Conservation (phyloP, 2,329 filamentous ascomycete genomes). For the Exutisphaerella laricina region DNA sequence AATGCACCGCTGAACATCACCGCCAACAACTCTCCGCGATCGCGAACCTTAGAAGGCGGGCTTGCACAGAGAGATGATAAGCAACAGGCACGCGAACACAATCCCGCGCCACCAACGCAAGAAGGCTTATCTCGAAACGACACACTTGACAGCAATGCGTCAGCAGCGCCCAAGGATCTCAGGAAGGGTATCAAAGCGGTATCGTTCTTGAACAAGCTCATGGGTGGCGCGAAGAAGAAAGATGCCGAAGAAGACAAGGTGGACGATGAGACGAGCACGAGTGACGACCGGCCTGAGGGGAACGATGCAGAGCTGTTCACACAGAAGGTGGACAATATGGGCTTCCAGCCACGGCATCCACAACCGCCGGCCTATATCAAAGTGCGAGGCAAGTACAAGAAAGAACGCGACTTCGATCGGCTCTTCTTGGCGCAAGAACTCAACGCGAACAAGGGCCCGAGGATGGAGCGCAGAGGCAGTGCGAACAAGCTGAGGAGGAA, state of each 20-base stretch:
- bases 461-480: slow-evolving; percentile 18
- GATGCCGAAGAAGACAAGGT: slow-evolving; percentile 38
- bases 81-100: slow-evolving; percentile 11
- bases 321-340: slow-evolving; percentile 62
- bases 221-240: slow-evolving; percentile 69
- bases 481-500: slow-evolving; percentile 31
- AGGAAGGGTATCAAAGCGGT: slow-evolving; percentile 73
- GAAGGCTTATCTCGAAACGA: slow-evolving; percentile 19
- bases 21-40: slow-evolving; percentile 44
- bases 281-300: slow-evolving; percentile 67
- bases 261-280: slow-evolving; percentile 53
- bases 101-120: slow-evolving; percentile 15
- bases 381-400: slow-evolving; percentile 75
- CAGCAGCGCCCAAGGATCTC: slow-evolving; percentile 43
- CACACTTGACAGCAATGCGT: slow-evolving; percentile 14
- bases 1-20: slow-evolving; percentile 52
- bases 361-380: slow-evolving; percentile 89
- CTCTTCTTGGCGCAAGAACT: slow-evolving; percentile 91
- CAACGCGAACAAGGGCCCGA: slow-evolving; percentile 17
- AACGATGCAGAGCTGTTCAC: slow-evolving; percentile 79
- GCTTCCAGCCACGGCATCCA: slow-evolving; percentile 81
- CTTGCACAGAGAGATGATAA: slow-evolving; percentile 20
- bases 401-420: slow-evolving; percentile 72
- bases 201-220: slow-evolving; percentile 86
- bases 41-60: slow-evolving; percentile 29